Evolutionary conservation across 2,329 filamentous ascomycete species (phyloP).

Genomic region (Cercospora citrullina): DNA sequence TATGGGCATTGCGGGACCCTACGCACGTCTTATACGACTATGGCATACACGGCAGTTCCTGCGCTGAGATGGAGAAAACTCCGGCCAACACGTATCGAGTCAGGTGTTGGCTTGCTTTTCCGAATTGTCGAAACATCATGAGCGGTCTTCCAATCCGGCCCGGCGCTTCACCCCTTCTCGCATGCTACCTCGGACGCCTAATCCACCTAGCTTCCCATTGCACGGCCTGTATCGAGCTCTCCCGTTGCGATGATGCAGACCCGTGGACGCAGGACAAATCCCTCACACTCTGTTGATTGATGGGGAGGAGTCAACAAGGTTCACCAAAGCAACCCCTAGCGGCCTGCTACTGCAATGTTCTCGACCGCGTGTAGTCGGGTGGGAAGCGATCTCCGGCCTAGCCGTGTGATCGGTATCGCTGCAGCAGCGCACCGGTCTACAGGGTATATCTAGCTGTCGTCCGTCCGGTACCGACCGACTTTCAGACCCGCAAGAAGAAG

Average conservation of each 20-base stretch:
- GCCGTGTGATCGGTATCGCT: neutral
- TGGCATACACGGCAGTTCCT: neutral
- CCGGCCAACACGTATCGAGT: neutral
- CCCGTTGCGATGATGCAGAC: neutral
- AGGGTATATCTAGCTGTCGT: neutral
- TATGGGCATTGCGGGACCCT: neutral
- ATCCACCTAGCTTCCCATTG: neutral
- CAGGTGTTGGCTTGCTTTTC: neutral
- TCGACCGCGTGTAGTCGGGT: neutral
- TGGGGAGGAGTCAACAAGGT: neutral
- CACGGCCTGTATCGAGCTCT: neutral
- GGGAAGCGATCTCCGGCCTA: neutral
- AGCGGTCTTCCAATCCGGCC: neutral
- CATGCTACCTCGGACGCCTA: neutral
- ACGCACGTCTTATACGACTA: neutral
- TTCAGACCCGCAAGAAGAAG: neutral
- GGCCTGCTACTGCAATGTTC: neutral
- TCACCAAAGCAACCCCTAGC: neutral
- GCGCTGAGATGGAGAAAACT: neutral
- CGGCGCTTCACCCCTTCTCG: neutral
- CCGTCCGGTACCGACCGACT: neutral
- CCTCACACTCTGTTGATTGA: neutral
- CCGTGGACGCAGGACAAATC: neutral
- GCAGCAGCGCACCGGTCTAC: neutral
- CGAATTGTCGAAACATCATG: neutral